Base-by-base conservation (phyloP, 2,329 filamentous ascomycete genomes). In the Aschersonia sp. region DNA sequence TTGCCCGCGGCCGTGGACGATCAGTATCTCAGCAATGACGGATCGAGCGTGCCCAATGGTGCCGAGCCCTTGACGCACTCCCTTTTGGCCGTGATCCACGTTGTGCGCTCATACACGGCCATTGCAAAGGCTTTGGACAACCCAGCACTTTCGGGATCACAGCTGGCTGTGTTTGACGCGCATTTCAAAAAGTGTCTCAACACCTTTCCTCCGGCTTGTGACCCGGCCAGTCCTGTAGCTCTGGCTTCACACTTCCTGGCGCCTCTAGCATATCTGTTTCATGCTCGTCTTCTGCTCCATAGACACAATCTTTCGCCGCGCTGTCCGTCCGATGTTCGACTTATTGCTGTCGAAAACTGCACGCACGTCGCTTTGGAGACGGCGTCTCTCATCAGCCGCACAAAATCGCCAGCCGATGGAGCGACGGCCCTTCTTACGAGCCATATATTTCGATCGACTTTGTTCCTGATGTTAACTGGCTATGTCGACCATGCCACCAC, bases 381-480 rank as follows among this genome's bases (percentile, higher is more conserved):
- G 0, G 82, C 85, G 0, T 76, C 76, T 30, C 75, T 94, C 14
- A 72, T 97, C 10, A 77, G 79, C 8, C 79, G 90, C 45, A 71
- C 69, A 60, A 76, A 75, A 4, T 71, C 76, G 8, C 69, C 88
- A 1, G 74, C 78, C 5, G 76, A 80, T 35, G 78, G 81, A 9
- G 80, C 87, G 4, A 87, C 83, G 1, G 79, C 83, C 4, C 77
- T 90, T 55, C 71, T 94, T 7, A 85, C 87, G 49, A 80, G 79
- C 11, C 92, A 97, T 60, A 73, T 95, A 43, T 96, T 94, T 78
- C 83, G 90, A 29, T 94, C 85, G 58, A 75, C 85, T 2, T 72
- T 97, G 1, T 80, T 96, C 49, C 70, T 96, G 5, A 76, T 90
- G 29, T 78, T 94, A 46, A 76, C 78, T 1, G 81, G 81, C 42